Evolutionary conservation across 2,329 filamentous ascomycete species (phyloP).

Genomic region (Ceratocystis cacaofunesta): DNA sequence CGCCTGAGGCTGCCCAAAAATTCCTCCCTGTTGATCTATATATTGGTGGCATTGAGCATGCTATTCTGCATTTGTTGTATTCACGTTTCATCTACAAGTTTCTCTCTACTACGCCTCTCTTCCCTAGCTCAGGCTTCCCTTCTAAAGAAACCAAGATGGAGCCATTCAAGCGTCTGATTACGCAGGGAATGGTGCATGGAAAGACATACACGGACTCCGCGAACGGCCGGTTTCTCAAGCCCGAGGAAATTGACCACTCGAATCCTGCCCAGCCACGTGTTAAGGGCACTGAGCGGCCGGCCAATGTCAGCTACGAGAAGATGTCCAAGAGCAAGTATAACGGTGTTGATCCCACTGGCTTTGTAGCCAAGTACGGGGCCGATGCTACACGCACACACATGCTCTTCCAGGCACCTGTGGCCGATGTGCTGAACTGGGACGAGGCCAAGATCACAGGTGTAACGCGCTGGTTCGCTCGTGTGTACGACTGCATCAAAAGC

Average conservation of each 20-base stretch:
- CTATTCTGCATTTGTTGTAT: constrained; percentile 78
- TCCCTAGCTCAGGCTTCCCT: constrained; percentile 27
- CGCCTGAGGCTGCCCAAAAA: constrained; percentile 37
- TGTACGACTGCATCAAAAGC: constrained; percentile 34
- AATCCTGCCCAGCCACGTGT: constrained; percentile 44
- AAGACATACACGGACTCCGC: constrained; percentile 63
- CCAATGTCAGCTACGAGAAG: constrained; percentile 62
- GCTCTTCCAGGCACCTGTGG: constrained; percentile 74
- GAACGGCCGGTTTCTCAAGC: constrained; percentile 62
- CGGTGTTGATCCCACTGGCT: constrained; percentile 64
- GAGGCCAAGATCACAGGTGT: constrained; percentile 68
- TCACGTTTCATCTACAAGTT: constrained; percentile 86
- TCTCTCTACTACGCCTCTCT: constrained; percentile 42
- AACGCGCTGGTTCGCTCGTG: constrained; percentile 60
- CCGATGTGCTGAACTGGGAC: constrained; percentile 77
- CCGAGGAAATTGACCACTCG: constrained; percentile 54
- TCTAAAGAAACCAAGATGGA: constrained; percentile 33
- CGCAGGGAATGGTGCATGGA: constrained; percentile 88
- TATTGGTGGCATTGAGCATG: constrained; percentile 78
- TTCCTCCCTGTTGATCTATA: constrained; percentile 72
- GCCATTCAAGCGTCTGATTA: constrained; percentile 68
- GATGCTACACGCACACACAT: constrained; percentile 78
- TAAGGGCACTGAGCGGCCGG: constrained; percentile 41
- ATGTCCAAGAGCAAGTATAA: constrained; percentile 96
- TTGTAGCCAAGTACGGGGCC: constrained; percentile 61